Base-by-base conservation (phyloP, 371 early-diverging fungal genomes). In the Mucor mucedo region DNA sequence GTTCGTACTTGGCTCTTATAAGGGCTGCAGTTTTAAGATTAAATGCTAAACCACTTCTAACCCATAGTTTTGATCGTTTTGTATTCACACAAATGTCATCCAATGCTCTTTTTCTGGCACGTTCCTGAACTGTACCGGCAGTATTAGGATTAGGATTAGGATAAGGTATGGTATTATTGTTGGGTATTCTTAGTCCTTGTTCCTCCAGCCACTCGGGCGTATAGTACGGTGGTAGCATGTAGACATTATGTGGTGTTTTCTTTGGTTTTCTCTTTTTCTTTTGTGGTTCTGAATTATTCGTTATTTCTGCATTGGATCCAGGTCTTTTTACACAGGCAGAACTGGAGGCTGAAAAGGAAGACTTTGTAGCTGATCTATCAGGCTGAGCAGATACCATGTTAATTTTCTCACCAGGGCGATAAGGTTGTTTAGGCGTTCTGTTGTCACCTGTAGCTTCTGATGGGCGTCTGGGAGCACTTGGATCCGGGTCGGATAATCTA, bases 51-150 rank as follows among this genome's bases (percentile, higher is more conserved):
- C 38, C 41, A 8, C 21, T 14, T 9, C 28, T 44, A 47, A 47
- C 47, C 0, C 38, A 30, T 3, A 27, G 6, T 10, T n/a, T 21
- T 21, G 10, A 30, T 4, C 38, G 55, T 7, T 21, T 44, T 30
- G 63, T 63, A 13, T 57, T 50, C 42, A 57, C 41, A 44, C 52
- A 63, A 14, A 63, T 57, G 42, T 63, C 63, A 38, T 63, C 63
- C 42, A 57, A 42, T 10, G 63, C 41, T 55, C 16, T 55, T 30
- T 30, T 38, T n/a, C 35, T 35, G 35, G 8, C 35, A 8, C 8
- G 4, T 8, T 35, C 35, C 4, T 35, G 4, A 8, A 8, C 4
- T 35, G 8, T 35, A 35, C 35, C 8, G 35, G 49, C 30, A 0
- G 21, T 6, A 5, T 39, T 27, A 21, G 21, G 21, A 21, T 21